Base-by-base conservation (phyloP, 495 filamentous ascomycete genomes). In the Penicillium steckii region DNA sequence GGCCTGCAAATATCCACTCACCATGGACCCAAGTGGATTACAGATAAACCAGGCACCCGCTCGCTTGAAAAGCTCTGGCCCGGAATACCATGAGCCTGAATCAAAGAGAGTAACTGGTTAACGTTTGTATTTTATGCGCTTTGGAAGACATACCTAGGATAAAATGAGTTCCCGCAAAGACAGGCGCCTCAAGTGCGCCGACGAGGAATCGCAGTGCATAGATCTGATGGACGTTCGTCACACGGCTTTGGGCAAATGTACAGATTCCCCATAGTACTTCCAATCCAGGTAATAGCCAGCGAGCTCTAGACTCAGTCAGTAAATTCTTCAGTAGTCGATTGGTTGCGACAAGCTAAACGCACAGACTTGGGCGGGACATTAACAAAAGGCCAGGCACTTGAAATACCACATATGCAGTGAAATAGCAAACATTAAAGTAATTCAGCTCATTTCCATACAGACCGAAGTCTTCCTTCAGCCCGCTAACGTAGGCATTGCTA, bases 381-480 rank as follows among this genome's bases (percentile, higher is more conserved):
- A 72, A 33, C 2, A 72, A 57, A 2, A 72, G 41, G 10, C 67
- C 64, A 1, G 69, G 69, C 1, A 72, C 63, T 41, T 72, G 69
- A 22, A 72, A 72, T 4, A 72, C 53, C n/a, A 72, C 67, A 46
- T 72, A 72, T 46, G 69, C 60, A 2, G 67, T 67, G 37, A 56
- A 70, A 29, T 72, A 72, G 51, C 69, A 72, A 17, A 73, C 50
- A 59, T 72, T 66, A 50, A 67, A 67, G 51, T 75, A 72, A 35
- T 72, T 73, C n/a, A 75, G 56, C 56, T 86, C 64, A 43, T 79
- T 81, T 3, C 81, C 80, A 29, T 77, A 72, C n/a, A 86, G 67
- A 12, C 65, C 56, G 13, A 85, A 70, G 44, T 83, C 80, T 51
- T 85, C 82, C 46, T 85, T 83, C 65, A 84, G 80, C 1, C 80